phyloP scores from a whole-genome alignment of 2,329 filamentous ascomycete species.

The Aureobasidium sp. region DNA sequence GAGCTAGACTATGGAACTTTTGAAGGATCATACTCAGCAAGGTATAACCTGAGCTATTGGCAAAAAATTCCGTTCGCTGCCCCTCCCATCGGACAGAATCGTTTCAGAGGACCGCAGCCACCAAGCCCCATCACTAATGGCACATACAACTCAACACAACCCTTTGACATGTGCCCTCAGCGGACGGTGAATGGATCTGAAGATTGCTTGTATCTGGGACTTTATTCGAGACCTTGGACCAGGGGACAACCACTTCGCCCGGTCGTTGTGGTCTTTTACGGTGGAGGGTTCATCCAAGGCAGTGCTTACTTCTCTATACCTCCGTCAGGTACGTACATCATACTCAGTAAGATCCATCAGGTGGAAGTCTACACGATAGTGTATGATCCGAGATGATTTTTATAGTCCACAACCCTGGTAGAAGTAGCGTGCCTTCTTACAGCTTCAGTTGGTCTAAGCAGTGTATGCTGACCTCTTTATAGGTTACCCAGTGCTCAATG shows the following conservation, averaged over 20 bases:
- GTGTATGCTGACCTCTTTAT: conserved; percentile 20
- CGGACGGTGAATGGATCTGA: conserved; percentile 50
- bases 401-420: not conserved
- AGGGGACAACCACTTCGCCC: conserved; percentile 41
- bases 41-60: conserved; percentile 38
- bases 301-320: conserved; percentile 49
- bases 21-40: conserved; percentile 14
- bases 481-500: conserved; percentile 53
- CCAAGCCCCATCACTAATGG: conserved; percentile 42
- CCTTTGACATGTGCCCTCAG: conserved; percentile 54
- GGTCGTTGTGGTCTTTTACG: conserved; percentile 55
- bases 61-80: conserved; percentile 56
- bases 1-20: conserved; percentile 19
- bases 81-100: conserved; percentile 50
- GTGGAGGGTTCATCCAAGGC: conserved; percentile 56
- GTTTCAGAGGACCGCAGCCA: conserved; percentile 56
- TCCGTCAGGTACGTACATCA: conserved; percentile 28
- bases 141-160: conserved; percentile 49
- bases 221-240: conserved; percentile 54
- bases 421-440: not conserved
- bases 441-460: not conserved
- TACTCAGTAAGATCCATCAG: not conserved
- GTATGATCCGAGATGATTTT: not conserved
- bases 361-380: not conserved
- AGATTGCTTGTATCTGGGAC: conserved; percentile 55